Conservation (phyloP, 2,329 filamentous ascomycete genomes). For the Colletotrichum truncatum region DNA sequence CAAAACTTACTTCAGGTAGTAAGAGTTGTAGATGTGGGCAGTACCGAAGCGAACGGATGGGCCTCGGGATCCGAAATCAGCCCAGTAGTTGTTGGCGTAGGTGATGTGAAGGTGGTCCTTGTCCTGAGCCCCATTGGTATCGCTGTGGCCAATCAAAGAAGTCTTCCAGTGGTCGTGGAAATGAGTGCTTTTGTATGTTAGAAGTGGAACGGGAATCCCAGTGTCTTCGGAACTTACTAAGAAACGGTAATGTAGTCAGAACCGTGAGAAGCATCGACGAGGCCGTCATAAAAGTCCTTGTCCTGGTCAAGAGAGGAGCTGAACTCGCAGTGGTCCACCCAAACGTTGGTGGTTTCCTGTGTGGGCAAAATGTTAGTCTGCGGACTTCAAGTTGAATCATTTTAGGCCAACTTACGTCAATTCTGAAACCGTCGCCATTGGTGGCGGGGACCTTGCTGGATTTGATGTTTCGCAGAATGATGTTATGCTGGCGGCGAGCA, state of each 20-base stretch:
- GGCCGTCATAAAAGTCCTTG: conserved; percentile 55
- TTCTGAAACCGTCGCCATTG: conserved; percentile 51
- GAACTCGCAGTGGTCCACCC: conserved; percentile 57
- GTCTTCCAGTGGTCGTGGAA: conserved; percentile 66
- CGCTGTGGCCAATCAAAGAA: conserved; percentile 68
- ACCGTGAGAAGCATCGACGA: conserved; percentile 54
- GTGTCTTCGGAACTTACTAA: conserved; percentile 3
- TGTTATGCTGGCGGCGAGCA: conserved; percentile 56
- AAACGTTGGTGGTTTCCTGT: conserved; percentile 56
- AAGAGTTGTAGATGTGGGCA: conserved; percentile 56
- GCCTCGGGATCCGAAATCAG: conserved; percentile 67
- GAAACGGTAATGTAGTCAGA: conserved; percentile 54
- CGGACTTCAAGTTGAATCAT: conserved; percentile 21
- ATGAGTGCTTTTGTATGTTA: conserved; percentile 39
- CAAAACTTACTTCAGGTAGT: conserved; percentile 44
- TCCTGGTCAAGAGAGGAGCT: conserved; percentile 43
- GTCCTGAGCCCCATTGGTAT: conserved; percentile 66
- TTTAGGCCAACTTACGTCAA: not conserved
- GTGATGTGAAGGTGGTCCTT: conserved; percentile 66
- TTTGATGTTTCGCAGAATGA: conserved; percentile 66
- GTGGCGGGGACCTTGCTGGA: conserved; percentile 47
- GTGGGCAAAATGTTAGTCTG: conserved; percentile 56
- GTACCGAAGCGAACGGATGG: conserved; percentile 71
- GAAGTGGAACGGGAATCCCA: not conserved
- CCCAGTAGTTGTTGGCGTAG: conserved; percentile 69